These are phyloP conservation scores for Tetrapisispora nanseiensis DNA, from an alignment of 805 yeast genomes.

Conservation along the genomic window DNA sequence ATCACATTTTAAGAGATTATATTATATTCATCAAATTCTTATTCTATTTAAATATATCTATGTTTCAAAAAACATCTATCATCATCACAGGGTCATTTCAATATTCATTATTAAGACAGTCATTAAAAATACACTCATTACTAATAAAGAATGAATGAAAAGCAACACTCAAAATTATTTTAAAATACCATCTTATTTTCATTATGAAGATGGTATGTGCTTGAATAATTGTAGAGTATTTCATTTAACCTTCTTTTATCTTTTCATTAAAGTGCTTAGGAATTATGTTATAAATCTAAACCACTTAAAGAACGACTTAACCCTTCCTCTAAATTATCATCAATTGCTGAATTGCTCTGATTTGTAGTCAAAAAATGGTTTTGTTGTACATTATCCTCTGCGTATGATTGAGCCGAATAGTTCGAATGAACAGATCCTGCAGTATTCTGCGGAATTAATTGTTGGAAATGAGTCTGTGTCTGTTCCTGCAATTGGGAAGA, in stretches of 20 bases:
- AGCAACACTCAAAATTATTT: too few relatives aligned
- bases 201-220: too few relatives aligned
- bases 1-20: too few relatives aligned
- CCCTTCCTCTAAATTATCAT: slow-evolving; percentile 23
- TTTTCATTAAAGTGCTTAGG: not conserved
- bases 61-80: not conserved
- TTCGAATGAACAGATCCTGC: slow-evolving; percentile 29
- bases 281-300: slow-evolving; percentile 19
- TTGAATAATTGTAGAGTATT: too few relatives aligned
- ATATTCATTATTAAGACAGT: slow-evolving; percentile 4
- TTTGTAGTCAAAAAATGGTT: slow-evolving; percentile 3
- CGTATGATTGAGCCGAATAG: slow-evolving; percentile 25
- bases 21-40: not conserved
- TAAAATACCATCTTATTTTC: too few relatives aligned
- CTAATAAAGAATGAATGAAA: too few relatives aligned
- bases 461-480: slow-evolving; percentile 7
- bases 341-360: slow-evolving; percentile 1
- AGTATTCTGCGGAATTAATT: slow-evolving; percentile 25
- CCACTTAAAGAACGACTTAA: slow-evolving; percentile 28
- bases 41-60: not conserved
- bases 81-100: slow-evolving; percentile 1
- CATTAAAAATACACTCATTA: not conserved
- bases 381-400: slow-evolving; percentile 12
- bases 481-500: slow-evolving; percentile 10
- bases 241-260: not conserved